These are phyloP conservation scores for Mrakia blollopis DNA, from an alignment of 768 basidiomycete genomes.

Conservation along the genomic window DNA sequence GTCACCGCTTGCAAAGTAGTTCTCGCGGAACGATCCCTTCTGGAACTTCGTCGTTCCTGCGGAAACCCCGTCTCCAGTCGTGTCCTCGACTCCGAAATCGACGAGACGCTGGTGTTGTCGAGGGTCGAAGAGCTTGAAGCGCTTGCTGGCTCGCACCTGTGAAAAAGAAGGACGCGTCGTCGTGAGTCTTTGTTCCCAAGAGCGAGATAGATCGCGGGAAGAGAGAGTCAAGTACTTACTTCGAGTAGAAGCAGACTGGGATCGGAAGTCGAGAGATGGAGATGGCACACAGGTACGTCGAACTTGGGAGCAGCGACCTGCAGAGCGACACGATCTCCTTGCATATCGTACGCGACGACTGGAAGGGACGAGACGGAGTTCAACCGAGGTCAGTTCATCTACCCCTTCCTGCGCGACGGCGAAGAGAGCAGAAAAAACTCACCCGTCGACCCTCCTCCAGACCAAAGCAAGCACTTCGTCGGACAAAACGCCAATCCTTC, in stretches of 20 bases:
- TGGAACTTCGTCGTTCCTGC: neutral
- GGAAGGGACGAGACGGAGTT: neutral
- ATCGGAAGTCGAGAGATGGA: neutral
- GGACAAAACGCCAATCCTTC: neutral
- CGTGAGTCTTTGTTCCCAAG: too few species aligned
- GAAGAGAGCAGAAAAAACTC: neutral
- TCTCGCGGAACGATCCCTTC: neutral
- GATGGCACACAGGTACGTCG: neutral
- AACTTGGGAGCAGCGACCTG: neutral
- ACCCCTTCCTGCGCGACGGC: neutral
- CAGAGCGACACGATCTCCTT: neutral
- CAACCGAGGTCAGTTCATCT: neutral
- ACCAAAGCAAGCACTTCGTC: neutral
- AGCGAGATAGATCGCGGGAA: too few species aligned
- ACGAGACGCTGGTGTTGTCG: neutral
- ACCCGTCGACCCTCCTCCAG: neutral
- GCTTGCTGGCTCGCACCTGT: neutral
- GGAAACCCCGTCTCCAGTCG: neutral
- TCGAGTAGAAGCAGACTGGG: neutral
- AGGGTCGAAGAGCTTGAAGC: neutral
- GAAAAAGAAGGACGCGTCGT: neutral
- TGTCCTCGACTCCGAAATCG: neutral
- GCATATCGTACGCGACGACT: neutral
- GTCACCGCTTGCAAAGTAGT: neutral
- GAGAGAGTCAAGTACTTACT: neutral